Base-by-base conservation (phyloP, 1,139 yeast genomes). In the Blastobotrys aristatus region DNA sequence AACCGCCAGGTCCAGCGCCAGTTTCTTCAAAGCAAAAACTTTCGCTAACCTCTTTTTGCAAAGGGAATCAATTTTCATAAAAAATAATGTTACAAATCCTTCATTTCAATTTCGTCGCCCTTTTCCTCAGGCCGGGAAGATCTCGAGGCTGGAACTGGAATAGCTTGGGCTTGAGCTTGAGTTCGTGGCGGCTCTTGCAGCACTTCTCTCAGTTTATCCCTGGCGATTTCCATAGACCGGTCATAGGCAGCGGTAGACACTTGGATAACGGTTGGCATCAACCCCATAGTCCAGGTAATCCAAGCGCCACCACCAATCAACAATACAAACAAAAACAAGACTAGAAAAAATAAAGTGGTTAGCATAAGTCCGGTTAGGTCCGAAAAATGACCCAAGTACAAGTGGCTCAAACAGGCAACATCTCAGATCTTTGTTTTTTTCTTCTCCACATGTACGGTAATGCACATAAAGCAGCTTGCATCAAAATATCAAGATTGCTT, bases 241-340 rank as follows among this genome's bases (percentile, higher is more conserved):
- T 76, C 78, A 7, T 76, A 48, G 66, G 83, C 74, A 33, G 83
- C 76, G 51, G 76, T 74, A 1, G 70, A 74, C 14, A 88, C 84
- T 27, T 74, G 69, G 44, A 80, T 60, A 11, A 90, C 80, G 0
- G 96, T 96, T 6, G 83, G 84, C 69, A 90, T 76, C 64, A 90
- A 69, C 56, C 84, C 84, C 65, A 84, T 73, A 46, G 76, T 75
- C 62, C 86, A 84, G 55, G 89, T 75, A 45, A 84, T 75, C 61
- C 84, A 88, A 2, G 76, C 64, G 1, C 79, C 84, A 0, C 84
- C 88, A 1, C 77, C 78, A 2, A 85, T 55, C 44, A 89, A 60
- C 10, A 78, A 54, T 7, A 79, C 59, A 47, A 83, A 68, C 17
- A 88, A 70, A 59, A 89, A 82, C 57, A 84, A 45, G 31, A 59